A percentile compares a stretch with the other conserved stretches of the same genome.
These are phyloP conservation scores for Colletotrichum plurivorum DNA, from an alignment of 2,329 filamentous ascomycete genomes.

Conservation along the genomic window DNA sequence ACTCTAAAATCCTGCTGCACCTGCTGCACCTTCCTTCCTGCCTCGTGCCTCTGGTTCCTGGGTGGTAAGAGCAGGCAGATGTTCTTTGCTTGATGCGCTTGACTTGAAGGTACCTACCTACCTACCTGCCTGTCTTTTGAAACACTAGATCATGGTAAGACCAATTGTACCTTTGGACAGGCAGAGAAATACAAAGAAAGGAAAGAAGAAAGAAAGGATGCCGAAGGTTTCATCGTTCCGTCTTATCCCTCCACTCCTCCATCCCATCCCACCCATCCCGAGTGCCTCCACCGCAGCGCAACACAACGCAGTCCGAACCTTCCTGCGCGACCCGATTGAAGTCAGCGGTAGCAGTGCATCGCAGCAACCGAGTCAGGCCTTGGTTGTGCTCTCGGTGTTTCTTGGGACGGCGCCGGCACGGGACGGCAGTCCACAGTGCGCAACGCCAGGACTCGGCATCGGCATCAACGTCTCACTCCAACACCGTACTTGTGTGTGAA, in stretches of 20 bases:
- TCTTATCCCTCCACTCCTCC: background rate
- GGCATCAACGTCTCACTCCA: too few relatives aligned
- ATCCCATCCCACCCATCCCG: conserved; percentile 8
- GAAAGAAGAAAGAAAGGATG: background rate
- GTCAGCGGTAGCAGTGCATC: background rate
- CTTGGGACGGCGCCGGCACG: background rate
- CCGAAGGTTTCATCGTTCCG: background rate
- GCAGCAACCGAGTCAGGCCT: conserved; percentile 12
- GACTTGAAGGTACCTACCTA: too few relatives aligned
- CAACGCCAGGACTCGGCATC: background rate
- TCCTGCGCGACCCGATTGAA: background rate
- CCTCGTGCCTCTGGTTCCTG: background rate
- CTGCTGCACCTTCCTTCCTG: background rate
- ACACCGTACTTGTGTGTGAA: too few relatives aligned
- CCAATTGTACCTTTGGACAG: too few relatives aligned
- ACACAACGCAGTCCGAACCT: background rate
- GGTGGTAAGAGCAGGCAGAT: background rate
- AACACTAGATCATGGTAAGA: too few relatives aligned
- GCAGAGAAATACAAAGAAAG: background rate
- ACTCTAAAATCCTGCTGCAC: background rate
- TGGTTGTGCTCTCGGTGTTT: conserved; percentile 1
- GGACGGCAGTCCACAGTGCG: background rate
- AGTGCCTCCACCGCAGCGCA: background rate
- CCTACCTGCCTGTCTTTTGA: too few relatives aligned
- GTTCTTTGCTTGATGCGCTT: background rate